phyloP scores from a whole-genome alignment of 176 grass and related monocot genomes.

The Chrysopogon serrulatus region DNA sequence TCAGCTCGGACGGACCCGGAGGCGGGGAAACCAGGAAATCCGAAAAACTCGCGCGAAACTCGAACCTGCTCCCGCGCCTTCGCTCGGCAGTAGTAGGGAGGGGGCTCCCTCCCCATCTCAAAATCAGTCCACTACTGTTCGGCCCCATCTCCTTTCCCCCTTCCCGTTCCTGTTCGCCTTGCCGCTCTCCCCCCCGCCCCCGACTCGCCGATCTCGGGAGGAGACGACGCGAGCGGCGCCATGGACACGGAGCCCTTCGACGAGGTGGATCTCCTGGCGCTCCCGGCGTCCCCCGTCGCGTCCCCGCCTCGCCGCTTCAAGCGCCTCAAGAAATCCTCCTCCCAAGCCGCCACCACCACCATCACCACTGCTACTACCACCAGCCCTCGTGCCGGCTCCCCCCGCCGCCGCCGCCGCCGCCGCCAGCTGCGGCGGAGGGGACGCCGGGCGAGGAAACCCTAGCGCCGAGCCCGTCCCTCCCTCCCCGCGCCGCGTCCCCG shows the following conservation, averaged over 20 bases:
- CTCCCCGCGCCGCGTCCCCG: background rate
- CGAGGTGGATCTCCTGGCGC: slow-evolving; percentile 29
- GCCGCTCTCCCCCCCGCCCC: background rate
- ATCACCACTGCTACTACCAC: background rate
- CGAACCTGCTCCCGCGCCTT: slow-evolving; percentile 38
- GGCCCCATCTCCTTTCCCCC: too few species aligned
- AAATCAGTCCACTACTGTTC: background rate
- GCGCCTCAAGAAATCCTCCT: slow-evolving; percentile 57
- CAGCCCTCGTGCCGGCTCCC: background rate
- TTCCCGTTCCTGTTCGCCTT: background rate
- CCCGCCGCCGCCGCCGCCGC: background rate
- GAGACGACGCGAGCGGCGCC: background rate
- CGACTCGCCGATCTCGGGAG: background rate
- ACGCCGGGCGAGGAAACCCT: slow-evolving; percentile 1
- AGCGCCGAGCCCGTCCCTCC: background rate
- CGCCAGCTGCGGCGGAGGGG: background rate
- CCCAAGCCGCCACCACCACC: background rate
- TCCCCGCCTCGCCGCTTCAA: slow-evolving; percentile 37
- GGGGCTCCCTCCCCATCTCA: background rate
- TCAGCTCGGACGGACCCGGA: background rate
- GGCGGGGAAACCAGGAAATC: background rate
- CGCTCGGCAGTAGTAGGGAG: too few species aligned
- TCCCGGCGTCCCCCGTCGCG: slow-evolving; percentile 7
- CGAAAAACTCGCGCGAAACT: slow-evolving; percentile 24
- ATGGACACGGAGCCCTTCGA: slow-evolving; percentile 62